Evolutionary conservation across 176 grass and related monocot species (phyloP).

Genomic region (Elymus sibiricus): DNA sequence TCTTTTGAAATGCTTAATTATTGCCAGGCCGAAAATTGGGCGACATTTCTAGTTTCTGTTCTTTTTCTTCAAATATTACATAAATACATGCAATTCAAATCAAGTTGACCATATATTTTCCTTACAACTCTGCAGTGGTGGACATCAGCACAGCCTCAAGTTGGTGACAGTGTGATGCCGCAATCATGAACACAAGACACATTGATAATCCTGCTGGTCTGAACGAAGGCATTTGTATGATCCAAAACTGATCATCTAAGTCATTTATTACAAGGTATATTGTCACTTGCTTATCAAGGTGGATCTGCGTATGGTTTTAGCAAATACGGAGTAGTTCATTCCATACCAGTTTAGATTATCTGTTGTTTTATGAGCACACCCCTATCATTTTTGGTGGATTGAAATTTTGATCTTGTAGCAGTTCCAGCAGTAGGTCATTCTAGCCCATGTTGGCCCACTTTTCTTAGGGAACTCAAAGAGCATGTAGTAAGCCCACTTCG

Average conservation of each 20-base stretch:
- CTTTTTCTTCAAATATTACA: background rate
- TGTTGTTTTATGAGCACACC: background rate
- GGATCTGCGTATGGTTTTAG: background rate
- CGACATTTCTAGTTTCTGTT: background rate
- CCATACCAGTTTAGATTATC: background rate
- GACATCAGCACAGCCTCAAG: background rate
- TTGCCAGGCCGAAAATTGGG: background rate
- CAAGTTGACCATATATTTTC: background rate
- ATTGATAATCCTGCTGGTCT: background rate
- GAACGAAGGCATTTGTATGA: background rate
- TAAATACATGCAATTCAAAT: background rate
- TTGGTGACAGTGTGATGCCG: background rate
- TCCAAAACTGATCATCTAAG: background rate
- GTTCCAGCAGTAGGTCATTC: background rate
- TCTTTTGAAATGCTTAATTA: background rate
- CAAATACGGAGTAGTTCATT: background rate
- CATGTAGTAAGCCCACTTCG: background rate
- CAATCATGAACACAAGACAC: background rate
- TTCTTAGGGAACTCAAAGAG: background rate
- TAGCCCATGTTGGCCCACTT: background rate
- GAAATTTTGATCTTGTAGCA: background rate
- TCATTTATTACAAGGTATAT: slow-evolving; percentile 9
- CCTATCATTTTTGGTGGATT: background rate
- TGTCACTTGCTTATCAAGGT: background rate
- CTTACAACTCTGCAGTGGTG: background rate